Conservation (phyloP, 495 filamentous ascomycete genomes). For the Geoglossum glabrum region DNA sequence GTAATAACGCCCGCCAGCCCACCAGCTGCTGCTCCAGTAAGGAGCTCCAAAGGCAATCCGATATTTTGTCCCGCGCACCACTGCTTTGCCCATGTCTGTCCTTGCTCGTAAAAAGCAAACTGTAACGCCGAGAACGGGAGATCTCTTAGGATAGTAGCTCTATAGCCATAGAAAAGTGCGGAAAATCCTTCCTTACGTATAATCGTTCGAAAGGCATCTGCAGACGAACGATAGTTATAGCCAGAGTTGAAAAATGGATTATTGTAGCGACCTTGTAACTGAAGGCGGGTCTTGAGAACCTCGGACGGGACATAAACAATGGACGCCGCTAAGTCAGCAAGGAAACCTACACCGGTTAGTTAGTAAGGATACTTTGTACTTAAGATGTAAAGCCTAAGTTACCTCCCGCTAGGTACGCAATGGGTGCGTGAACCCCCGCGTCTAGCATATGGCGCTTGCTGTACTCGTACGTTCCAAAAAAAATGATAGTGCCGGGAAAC, state of each 20-base stretch:
- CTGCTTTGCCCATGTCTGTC: conserved; percentile 55
- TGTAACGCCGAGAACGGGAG: conserved; percentile 89
- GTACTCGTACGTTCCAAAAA: conserved; percentile 92
- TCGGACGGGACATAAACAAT: conserved; percentile 90
- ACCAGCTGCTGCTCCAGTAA: conserved; percentile 80
- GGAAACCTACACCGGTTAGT: conserved; percentile 37
- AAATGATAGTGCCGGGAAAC: conserved; percentile 82
- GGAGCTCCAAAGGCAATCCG: conserved; percentile 62
- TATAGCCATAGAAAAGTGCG: conserved; percentile 86
- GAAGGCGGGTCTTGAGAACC: conserved; percentile 85
- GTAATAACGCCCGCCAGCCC: conserved; percentile 88
- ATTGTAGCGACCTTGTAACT: conserved; percentile 85
- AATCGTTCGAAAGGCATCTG: conserved; percentile 69
- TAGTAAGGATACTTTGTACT: conserved; percentile 4
- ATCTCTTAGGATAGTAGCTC: conserved; percentile 83
- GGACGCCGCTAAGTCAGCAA: conserved; percentile 81
- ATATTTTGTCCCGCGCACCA: conserved; percentile 60
- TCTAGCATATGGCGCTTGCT: conserved; percentile 83
- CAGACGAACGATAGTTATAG: conserved; percentile 74
- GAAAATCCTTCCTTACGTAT: conserved; percentile 57
- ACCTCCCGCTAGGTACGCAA: conserved; percentile 75
- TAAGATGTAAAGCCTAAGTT: conserved; percentile 10
- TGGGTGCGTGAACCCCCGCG: conserved; percentile 47
- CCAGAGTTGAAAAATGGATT: conserved; percentile 84
- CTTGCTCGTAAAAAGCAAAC: conserved; percentile 96